These are phyloP conservation scores for Apiospora saccharicola DNA, from an alignment of 2,329 filamentous ascomycete species.

Conservation along the genomic window DNA sequence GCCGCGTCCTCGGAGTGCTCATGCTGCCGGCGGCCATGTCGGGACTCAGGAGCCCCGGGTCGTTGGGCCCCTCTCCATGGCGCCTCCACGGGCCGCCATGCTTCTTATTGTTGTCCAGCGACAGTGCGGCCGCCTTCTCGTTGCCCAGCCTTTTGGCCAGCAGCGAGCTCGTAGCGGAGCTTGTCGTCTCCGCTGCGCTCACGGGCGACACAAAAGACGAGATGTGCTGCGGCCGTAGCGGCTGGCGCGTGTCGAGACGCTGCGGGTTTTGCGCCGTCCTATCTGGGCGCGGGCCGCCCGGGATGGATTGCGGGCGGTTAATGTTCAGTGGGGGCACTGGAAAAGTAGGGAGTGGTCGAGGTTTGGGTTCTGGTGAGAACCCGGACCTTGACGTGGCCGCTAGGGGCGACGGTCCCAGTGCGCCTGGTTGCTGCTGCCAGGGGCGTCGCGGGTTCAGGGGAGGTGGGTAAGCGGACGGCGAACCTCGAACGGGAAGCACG, in stretches of 20 bases:
- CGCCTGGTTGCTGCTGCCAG: slow-evolving; percentile 19
- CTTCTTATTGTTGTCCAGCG: slow-evolving; percentile 42
- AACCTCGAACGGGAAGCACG: slow-evolving; percentile 35
- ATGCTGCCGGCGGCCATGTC: slow-evolving; percentile 30
- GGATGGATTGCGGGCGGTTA: slow-evolving; percentile 23
- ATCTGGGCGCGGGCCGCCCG: slow-evolving; percentile 18
- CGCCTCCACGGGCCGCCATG: slow-evolving; percentile 38
- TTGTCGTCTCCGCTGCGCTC: slow-evolving; percentile 36
- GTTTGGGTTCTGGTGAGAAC: slow-evolving; percentile 35
- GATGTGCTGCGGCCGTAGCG: slow-evolving; percentile 32
- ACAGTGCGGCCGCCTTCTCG: slow-evolving; percentile 56
- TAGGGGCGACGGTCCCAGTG: slow-evolving; percentile 24
- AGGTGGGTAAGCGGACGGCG: slow-evolving; percentile 36
- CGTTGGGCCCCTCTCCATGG: slow-evolving; percentile 25
- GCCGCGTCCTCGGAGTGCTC: slow-evolving; percentile 31
- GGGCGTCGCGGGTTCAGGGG: slow-evolving; percentile 36
- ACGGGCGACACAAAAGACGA: slow-evolving; percentile 37
- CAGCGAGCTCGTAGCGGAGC: slow-evolving; percentile 50
- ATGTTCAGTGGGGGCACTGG: slow-evolving; percentile 33
- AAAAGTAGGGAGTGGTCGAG: slow-evolving; percentile 32
- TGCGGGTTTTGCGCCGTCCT: slow-evolving; percentile 23
- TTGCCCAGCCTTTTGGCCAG: slow-evolving; percentile 61
- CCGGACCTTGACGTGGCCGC: slow-evolving; percentile 35
- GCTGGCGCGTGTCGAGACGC: slow-evolving; percentile 26
- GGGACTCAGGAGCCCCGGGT: slow-evolving; percentile 33